Conservation (phyloP, 2,329 filamentous ascomycete species). For the Orbilia brochopaga region DNA sequence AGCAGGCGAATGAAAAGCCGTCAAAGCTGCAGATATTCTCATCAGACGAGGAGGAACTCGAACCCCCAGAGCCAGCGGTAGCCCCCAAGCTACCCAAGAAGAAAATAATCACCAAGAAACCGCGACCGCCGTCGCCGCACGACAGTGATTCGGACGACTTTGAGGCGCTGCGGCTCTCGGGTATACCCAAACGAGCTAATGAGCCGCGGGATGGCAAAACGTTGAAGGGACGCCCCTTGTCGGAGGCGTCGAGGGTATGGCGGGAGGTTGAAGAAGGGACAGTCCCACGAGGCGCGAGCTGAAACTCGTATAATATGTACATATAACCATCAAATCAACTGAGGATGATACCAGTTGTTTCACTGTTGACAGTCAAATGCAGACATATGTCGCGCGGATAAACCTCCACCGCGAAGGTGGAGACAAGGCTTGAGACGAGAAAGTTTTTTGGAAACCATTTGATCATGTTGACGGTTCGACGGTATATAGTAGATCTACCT, state of each 20-base stretch:
- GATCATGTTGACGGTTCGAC: no score
- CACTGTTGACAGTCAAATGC: no score
- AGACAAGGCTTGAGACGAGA: no score
- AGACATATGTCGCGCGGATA: no score
- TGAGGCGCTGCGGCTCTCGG: slow-evolving; percentile 31
- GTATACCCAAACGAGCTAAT: slow-evolving; percentile 14
- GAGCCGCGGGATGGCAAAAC: slow-evolving; percentile 15
- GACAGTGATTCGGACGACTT: slow-evolving; percentile 34
- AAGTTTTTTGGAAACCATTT: no score
- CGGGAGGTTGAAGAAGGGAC: slow-evolving; percentile 5
- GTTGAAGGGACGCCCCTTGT: slow-evolving; percentile 6
- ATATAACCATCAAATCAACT: no score
- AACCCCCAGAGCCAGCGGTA: background rate
- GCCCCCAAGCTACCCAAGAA: background rate
- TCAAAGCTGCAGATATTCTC: slow-evolving; percentile 15
- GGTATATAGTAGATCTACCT: no score
- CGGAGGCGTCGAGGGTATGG: slow-evolving; percentile 39
- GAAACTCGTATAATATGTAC: background rate
- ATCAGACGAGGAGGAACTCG: slow-evolving; percentile 18
- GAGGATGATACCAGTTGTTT: no score
- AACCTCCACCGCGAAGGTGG: no score
- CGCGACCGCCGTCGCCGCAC: background rate
- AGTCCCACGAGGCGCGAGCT: background rate
- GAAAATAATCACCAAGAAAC: background rate
- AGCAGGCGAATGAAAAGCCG: background rate